Conservation (phyloP, 257 asterid species). For the Henckelia pumila region DNA sequence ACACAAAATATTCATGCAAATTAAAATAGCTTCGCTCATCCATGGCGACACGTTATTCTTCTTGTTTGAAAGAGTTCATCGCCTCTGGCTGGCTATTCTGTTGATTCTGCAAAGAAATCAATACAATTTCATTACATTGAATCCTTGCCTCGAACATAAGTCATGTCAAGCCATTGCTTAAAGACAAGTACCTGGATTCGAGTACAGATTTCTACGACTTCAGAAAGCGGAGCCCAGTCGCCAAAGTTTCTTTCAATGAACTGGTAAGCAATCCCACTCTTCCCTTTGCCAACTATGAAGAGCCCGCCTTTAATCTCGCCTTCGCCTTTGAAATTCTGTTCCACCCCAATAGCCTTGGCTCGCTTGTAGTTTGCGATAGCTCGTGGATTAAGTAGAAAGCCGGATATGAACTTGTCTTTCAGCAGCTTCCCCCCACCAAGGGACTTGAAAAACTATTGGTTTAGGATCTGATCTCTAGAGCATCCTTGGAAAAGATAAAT, state of each 20-base stretch:
- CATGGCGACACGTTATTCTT: slow-evolving; percentile 29
- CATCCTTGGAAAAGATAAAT: slow-evolving; percentile 44
- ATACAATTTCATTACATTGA: slow-evolving; percentile 19
- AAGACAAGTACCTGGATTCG: slow-evolving; percentile 59
- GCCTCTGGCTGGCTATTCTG: slow-evolving; percentile 27
- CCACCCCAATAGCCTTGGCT: slow-evolving; percentile 42
- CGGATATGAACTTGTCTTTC: slow-evolving; percentile 73
- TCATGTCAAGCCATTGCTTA: slow-evolving; percentile 8
- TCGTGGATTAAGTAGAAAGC: slow-evolving; percentile 72
- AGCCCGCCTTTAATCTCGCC: slow-evolving; percentile 59
- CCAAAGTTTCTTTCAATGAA: slow-evolving; percentile 56
- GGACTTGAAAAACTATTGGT: slow-evolving; percentile 66
- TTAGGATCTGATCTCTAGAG: slow-evolving; percentile 70
- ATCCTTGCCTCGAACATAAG: slow-evolving; percentile 20
- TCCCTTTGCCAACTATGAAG: slow-evolving; percentile 46
- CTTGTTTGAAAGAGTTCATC: slow-evolving; percentile 29
- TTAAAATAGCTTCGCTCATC: too few relatives aligned
- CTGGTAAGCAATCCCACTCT: slow-evolving; percentile 46
- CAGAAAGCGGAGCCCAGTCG: slow-evolving; percentile 62
- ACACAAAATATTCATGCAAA: slow-evolving; percentile 20
- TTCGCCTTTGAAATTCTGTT: slow-evolving; percentile 52
- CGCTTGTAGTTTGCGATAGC: slow-evolving; percentile 70
- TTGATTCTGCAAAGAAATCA: slow-evolving; percentile 30
- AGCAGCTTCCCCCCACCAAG: slow-evolving; percentile 88
- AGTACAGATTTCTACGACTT: slow-evolving; percentile 65